Conservation (phyloP, 169 alveolate species). For the Theileria luwenshuni region DNA sequence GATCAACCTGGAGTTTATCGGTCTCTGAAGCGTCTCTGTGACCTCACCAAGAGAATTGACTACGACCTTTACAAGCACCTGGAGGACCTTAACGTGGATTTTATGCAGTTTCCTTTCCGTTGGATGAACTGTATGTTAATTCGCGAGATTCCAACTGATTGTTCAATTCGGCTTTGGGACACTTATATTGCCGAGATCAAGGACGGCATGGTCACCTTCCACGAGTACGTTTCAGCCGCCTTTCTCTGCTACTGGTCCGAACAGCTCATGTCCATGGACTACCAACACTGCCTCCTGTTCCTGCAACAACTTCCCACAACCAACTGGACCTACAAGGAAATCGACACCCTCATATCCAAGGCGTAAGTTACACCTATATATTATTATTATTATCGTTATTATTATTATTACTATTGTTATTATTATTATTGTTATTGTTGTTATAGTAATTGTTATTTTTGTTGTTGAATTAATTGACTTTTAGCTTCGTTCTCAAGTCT, state of each 20-base stretch:
- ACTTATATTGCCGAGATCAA: constrained; percentile 87
- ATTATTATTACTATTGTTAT: neutral
- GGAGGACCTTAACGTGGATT: constrained; percentile 81
- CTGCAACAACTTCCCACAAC: constrained; percentile 88
- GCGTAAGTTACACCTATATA: constrained; percentile 72
- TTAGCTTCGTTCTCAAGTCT: constrained; percentile 55
- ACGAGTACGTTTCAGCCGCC: constrained; percentile 87
- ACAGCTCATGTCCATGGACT: constrained; percentile 84
- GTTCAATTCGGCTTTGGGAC: constrained; percentile 88
- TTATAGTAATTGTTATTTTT: neutral
- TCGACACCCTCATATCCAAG: constrained; percentile 88
- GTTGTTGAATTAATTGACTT: neutral
- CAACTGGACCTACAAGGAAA: constrained; percentile 85
- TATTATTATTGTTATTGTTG: too few species aligned
- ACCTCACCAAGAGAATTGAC: constrained; percentile 89
- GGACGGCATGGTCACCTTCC: constrained; percentile 84
- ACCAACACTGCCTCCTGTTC: constrained; percentile 85
- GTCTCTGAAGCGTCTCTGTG: constrained; percentile 85
- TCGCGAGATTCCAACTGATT: constrained; percentile 74
- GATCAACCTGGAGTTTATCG: constrained; percentile 94
- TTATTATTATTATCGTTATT: neutral
- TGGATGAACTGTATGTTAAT: constrained; percentile 89
- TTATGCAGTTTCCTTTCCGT: constrained; percentile 88
- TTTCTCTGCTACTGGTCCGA: constrained; percentile 86
- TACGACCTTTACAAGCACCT: constrained; percentile 79